phyloP scores from a whole-genome alignment of 192 early-diverging fungal genomes.

The Coemansia sp. region DNA sequence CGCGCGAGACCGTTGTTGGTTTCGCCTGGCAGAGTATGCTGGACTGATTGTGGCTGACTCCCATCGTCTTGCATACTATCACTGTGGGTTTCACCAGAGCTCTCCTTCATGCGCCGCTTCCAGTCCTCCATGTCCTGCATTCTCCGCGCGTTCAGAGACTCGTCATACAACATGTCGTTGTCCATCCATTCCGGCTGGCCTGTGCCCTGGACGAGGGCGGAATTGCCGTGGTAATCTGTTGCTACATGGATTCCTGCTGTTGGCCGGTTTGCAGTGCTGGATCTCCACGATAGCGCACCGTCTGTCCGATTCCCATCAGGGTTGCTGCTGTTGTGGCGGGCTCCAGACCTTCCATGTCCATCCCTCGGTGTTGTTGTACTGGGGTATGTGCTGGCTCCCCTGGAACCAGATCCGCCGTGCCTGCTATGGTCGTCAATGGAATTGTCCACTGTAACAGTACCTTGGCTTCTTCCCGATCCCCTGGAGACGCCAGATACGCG shows the following conservation, averaged over 20 bases:
- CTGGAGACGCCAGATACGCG: slow-evolving; percentile 2
- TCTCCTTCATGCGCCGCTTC: slow-evolving; percentile 52
- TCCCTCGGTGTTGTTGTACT: not conserved
- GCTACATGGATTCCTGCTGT: not conserved
- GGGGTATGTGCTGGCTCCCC: not conserved
- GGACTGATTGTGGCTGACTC: not conserved
- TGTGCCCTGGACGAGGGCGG: slow-evolving; percentile 6
- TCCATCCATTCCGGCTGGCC: slow-evolving; percentile 57
- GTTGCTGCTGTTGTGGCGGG: slow-evolving; percentile 4
- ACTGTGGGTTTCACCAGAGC: not conserved
- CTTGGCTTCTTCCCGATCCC: slow-evolving; percentile 1
- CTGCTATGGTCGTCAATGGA: not conserved
- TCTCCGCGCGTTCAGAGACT: slow-evolving; percentile 31
- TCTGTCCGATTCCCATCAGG: slow-evolving; percentile 8
- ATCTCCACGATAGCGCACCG: slow-evolving; percentile 2
- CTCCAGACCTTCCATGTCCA: slow-evolving; percentile 4
- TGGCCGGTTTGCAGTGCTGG: slow-evolving; percentile 3
- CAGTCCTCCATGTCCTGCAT: slow-evolving; percentile 57
- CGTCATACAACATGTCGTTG: slow-evolving; percentile 43
- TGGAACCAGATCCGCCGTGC: not conserved
- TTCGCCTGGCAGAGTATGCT: not conserved
- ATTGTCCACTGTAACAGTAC: not conserved
- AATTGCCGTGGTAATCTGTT: not conserved
- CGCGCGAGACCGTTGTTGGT: slow-evolving; percentile 12
- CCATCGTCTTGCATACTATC: not conserved